Evolutionary conservation across 1,284 basidiomycete genomes (phyloP).

Genomic region (Trametes hirsuta): DNA sequence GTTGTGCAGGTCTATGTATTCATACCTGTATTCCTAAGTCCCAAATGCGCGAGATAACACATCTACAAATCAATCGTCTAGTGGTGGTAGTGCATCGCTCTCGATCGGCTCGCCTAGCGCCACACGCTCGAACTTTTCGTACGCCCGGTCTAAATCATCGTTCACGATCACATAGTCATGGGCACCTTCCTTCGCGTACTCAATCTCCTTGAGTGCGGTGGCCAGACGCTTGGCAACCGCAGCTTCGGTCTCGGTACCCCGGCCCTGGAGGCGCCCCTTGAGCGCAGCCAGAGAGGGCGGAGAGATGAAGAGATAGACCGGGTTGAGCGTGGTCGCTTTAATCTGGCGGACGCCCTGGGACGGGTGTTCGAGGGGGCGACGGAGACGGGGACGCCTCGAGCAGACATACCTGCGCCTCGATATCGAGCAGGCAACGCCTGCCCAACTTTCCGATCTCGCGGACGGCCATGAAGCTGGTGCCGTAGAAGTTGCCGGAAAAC

Average conservation of each 20-base stretch:
- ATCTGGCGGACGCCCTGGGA: slow-evolving; percentile 88
- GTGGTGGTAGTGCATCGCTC: slow-evolving; percentile 59
- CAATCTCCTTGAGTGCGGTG: slow-evolving; percentile 84
- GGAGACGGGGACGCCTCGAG: slow-evolving; percentile 6
- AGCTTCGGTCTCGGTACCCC: slow-evolving; percentile 86
- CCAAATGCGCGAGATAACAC: background rate
- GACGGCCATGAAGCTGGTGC: slow-evolving; percentile 81
- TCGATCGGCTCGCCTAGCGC: slow-evolving; percentile 65
- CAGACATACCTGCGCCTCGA: slow-evolving; percentile 87
- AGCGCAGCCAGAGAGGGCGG: slow-evolving; percentile 81
- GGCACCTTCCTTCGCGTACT: slow-evolving; percentile 79
- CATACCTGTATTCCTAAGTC: slow-evolving; percentile 18
- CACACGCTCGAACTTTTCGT: slow-evolving; percentile 68
- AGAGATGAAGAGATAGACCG: slow-evolving; percentile 92
- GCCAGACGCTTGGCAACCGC: slow-evolving; percentile 78
- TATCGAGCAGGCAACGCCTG: slow-evolving; percentile 90
- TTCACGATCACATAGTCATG: slow-evolving; percentile 93
- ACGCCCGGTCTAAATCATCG: slow-evolving; percentile 87
- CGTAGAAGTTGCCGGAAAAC: slow-evolving; percentile 94
- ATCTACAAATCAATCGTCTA: slow-evolving; percentile 50
- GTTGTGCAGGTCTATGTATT: slow-evolving; percentile 20
- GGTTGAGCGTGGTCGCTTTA: slow-evolving; percentile 68
- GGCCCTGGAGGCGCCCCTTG: slow-evolving; percentile 68
- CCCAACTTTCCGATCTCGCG: slow-evolving; percentile 60
- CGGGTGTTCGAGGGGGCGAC: slow-evolving; percentile 21